phyloP scores from a whole-genome alignment of 768 basidiomycete species.

The Boletus eberwhitei region DNA sequence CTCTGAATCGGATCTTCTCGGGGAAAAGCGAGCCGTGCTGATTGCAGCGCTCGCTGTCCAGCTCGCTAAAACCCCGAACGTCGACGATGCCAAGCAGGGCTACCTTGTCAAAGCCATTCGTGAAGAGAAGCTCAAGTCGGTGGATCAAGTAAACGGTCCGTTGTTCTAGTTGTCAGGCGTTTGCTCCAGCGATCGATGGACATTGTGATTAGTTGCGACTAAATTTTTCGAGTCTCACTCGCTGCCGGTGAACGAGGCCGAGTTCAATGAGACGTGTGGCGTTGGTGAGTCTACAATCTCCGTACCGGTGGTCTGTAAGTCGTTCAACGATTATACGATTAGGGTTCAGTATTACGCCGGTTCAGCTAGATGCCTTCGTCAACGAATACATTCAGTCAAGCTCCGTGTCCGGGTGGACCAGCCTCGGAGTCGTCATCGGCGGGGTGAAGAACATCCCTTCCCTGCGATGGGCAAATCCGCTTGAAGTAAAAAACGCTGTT shows the following conservation, averaged over 20 bases:
- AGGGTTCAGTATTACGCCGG: conserved; percentile 79
- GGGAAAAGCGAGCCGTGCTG: conserved; percentile 76
- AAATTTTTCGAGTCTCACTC: conserved; percentile 68
- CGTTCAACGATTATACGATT: conserved; percentile 2
- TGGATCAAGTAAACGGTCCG: conserved; percentile 87
- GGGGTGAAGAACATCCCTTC: conserved; percentile 58
- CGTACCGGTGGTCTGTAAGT: not conserved
- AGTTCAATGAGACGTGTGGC: conserved; percentile 79
- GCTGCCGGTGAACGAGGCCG: conserved; percentile 58
- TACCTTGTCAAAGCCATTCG: conserved; percentile 68
- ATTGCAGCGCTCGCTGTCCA: conserved; percentile 64
- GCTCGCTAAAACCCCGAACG: conserved; percentile 48
- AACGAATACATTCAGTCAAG: conserved; percentile 55
- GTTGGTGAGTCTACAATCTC: conserved; percentile 59
- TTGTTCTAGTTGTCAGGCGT: conserved; percentile 1
- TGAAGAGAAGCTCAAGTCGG: conserved; percentile 68
- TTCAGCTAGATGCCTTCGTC: conserved; percentile 57
- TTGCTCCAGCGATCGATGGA: conserved; percentile 1
- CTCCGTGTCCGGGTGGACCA: conserved; percentile 66
- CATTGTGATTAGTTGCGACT: conserved; percentile 42
- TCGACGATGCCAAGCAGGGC: conserved; percentile 52
- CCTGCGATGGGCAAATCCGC: conserved; percentile 78
- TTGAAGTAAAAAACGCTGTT: conserved; percentile 80
- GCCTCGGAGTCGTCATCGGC: conserved; percentile 64
- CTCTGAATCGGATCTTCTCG: conserved; percentile 40